Base-by-base conservation (phyloP, 78 protist species). In the Guillardia theta region DNA sequence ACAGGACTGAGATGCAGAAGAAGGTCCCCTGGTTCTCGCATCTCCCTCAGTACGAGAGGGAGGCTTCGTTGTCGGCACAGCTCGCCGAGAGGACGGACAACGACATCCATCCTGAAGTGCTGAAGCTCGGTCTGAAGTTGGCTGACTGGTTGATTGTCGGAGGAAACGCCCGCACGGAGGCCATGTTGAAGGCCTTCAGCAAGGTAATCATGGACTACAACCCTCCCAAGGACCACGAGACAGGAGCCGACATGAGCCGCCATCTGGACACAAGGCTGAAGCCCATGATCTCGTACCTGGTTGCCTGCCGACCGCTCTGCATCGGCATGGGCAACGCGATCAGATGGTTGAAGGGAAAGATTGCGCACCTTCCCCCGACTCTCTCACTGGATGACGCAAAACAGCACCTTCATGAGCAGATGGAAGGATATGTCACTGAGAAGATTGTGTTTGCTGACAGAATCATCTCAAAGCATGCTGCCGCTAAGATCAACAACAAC, bases 291-390 rank as follows among this genome's bases (percentile, higher is more conserved):
- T 95, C 92, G 88, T 96, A 94, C 95, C 94, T 98, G 54, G 96
- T 96, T 21, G 97, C 96, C 48, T 97, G 98, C 78, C 90, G 97
- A 6, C 95, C 96, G 43, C 0, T 88, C 48, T 94, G 96, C 0
- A 78, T 96, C 47, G 93, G 96, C 15, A 97, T 98, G 98, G 97
- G 98, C 48, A 97, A 97, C 48, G 95, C 50, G 44, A 76, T 46
- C 50, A 50, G 76, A 44, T 64, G 47, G 53, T 43, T 50, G 45
- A 93, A 93, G 93, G 22, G 18, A 27, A 27, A 18, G 18, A 44
- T 80, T 36, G 45, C 33, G 22, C 50, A 41, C 39, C 48, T 58
- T 21, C 76, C 92, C 93, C 19, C 94, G 21, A 44, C 15, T n/a
- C 88, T 78, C 88, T 12, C 30, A 8, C 44, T 43, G 90, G 58